Evolutionary conservation across 2,329 filamentous ascomycete species (phyloP).

Genomic region (Diplodia sapinea): DNA sequence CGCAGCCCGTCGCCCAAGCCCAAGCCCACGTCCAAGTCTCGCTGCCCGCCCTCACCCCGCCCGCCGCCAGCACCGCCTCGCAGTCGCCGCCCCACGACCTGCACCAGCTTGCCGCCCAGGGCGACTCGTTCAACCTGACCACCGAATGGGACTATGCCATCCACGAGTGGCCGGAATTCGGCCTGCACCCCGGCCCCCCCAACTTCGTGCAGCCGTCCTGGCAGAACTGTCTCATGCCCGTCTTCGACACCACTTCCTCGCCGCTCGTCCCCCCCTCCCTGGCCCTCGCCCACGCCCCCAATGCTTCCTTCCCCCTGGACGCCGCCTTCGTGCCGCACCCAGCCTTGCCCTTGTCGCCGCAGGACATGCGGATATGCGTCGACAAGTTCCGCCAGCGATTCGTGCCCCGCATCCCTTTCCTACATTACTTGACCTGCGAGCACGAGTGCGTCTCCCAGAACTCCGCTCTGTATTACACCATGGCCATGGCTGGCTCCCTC

Average conservation of each 20-base stretch:
- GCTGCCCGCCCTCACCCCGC: background rate
- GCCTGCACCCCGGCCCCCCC: background rate
- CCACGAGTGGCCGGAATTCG: slow-evolving; percentile 30
- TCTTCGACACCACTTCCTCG: slow-evolving; percentile 14
- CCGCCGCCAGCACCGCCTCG: slow-evolving; percentile 4
- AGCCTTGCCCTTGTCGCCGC: slow-evolving; percentile 7
- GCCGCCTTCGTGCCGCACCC: slow-evolving; percentile 2
- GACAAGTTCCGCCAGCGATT: slow-evolving; percentile 15
- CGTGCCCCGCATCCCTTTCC: slow-evolving; percentile 25
- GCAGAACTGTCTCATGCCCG: slow-evolving; percentile 29
- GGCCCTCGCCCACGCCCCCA: slow-evolving; percentile 27
- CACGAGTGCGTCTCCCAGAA: slow-evolving; percentile 18
- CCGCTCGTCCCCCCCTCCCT: slow-evolving; percentile 20
- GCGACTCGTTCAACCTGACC: slow-evolving; percentile 28
- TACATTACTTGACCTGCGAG: slow-evolving; percentile 27
- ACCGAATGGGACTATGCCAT: slow-evolving; percentile 25
- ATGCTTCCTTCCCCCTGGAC: slow-evolving; percentile 15
- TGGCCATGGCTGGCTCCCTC: slow-evolving; percentile 28
- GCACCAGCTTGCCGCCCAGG: background rate
- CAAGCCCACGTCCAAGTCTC: background rate
- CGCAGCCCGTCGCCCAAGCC: background rate
- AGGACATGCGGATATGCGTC: slow-evolving; percentile 26
- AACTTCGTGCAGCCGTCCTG: slow-evolving; percentile 16
- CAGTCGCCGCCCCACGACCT: slow-evolving; percentile 4
- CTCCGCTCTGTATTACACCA: slow-evolving; percentile 22